phyloP scores from a whole-genome alignment of 495 filamentous ascomycete genomes.

The Xylaria telfairii region DNA sequence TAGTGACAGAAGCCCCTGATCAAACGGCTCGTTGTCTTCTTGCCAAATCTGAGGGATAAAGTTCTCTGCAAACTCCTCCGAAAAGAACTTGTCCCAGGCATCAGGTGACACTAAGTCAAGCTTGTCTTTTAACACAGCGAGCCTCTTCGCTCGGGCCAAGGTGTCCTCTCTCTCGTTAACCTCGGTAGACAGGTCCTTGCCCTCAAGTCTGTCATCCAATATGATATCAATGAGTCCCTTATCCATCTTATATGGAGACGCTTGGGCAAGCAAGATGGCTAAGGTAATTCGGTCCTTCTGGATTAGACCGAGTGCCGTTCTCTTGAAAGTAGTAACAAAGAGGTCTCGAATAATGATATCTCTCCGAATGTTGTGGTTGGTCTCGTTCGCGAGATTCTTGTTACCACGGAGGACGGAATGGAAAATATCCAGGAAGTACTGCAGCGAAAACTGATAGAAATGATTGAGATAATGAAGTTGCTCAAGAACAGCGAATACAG shows the following conservation, averaged over 20 bases:
- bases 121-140: constrained; percentile 75
- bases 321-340: constrained; percentile 88
- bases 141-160: constrained; percentile 68
- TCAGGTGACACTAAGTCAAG: constrained; percentile 64
- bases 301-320: constrained; percentile 88
- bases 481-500: constrained; percentile 94
- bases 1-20: constrained; percentile 82
- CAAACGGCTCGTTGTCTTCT: constrained; percentile 63
- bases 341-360: constrained; percentile 88
- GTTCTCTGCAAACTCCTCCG: constrained; percentile 87
- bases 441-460: constrained; percentile 98
- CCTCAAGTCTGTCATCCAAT: constrained; percentile 77
- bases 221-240: constrained; percentile 84
- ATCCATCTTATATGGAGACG: constrained; percentile 92
- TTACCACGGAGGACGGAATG: constrained; percentile 86
- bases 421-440: constrained; percentile 98
- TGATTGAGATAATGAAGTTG: constrained; percentile 98
- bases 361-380: constrained; percentile 75
- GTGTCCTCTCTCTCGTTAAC: constrained; percentile 69
- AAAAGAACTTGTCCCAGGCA: constrained; percentile 81
- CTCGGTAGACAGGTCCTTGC: constrained; percentile 77
- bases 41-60: constrained; percentile 82
- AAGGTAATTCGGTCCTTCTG: constrained; percentile 94
- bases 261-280: constrained; percentile 95
- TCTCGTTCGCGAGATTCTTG: constrained; percentile 72